Evolutionary conservation across 2,329 filamentous ascomycete species (phyloP).

Genomic region (Microdochium bolleyi): DNA sequence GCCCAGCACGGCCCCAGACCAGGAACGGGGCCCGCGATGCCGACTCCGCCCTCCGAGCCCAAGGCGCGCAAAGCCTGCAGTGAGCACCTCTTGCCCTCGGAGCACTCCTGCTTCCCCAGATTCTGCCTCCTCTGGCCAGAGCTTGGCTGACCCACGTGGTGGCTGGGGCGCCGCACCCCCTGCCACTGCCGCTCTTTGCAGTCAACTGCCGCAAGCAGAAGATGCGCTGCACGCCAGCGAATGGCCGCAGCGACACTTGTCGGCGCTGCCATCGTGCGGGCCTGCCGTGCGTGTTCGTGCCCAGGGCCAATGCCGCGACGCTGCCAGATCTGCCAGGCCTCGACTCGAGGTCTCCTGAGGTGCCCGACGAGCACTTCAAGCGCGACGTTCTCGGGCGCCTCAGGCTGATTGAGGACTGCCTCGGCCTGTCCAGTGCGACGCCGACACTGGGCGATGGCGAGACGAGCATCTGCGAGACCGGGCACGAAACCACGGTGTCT

Average conservation of each 20-base stretch:
- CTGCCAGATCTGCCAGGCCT: slow-evolving; percentile 3
- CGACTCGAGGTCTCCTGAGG: neutral
- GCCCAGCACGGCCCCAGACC: neutral
- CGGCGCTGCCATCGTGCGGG: slow-evolving; percentile 23
- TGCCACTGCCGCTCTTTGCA: slow-evolving; percentile 1
- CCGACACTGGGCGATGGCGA: neutral
- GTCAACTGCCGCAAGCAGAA: slow-evolving; percentile 20
- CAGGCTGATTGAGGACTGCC: slow-evolving; percentile 15
- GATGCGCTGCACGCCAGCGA: slow-evolving; percentile 28
- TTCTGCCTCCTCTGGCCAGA: neutral
- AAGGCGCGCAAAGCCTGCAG: slow-evolving; percentile 21
- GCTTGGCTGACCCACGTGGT: neutral
- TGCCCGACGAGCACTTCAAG: slow-evolving; percentile 8
- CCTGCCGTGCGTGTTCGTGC: slow-evolving; percentile 30
- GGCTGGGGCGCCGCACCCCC: neutral
- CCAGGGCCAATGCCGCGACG: slow-evolving; percentile 26
- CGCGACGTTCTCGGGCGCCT: slow-evolving; percentile 11
- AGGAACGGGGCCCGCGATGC: neutral
- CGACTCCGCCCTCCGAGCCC: slow-evolving; percentile 3
- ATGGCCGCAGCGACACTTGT: slow-evolving; percentile 16
- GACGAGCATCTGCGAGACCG: neutral
- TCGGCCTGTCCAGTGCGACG: slow-evolving; percentile 9
- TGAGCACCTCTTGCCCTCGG: slow-evolving; percentile 9
- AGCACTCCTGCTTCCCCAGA: slow-evolving; percentile 1
- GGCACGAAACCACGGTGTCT: slow-evolving; percentile 1